Evolutionary conservation across 2,329 filamentous ascomycete genomes (phyloP), one percentile per base, ranked within the genome.

Genomic region (Fusarium sp.): DNA sequence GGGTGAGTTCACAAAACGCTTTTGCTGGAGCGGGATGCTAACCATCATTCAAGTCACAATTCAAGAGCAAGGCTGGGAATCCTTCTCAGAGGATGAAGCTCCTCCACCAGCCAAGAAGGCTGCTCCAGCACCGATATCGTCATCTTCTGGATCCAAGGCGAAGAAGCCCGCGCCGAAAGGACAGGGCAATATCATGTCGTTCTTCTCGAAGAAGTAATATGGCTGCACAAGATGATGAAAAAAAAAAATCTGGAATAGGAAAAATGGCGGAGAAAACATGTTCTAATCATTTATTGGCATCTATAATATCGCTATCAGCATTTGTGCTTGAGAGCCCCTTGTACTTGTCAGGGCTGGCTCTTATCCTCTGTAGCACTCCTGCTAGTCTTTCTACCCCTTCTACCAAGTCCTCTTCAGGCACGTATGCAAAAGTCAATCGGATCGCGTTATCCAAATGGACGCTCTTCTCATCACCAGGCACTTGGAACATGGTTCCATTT

Each of bases 131-230:
- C 63, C 77, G 49, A 50, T 78, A 2, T 76, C 79, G 7, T 73
- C 78, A 19, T 80, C 82, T 11, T 78, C 82, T 55, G 78, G 77
- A 6, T 72, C 72, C 41, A 86, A 83, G 66, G 73, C 80, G 21
- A 87, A 84, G 68, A 89, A 88, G 71, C 69, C 78, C 17, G 77
- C 77, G 2, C 77, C 79, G 1, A 91, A 92, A 71, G 75, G 84
- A 3, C 89, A 92, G 70, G 92, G 93, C 4, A 96, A 82, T 72
- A 96, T 97, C 71, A 96, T 93, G 89, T 92, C 89, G 1, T 97
- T 97, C 77, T 97, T 97, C 75, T 83, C 84, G 37, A 97, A 96
- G 80, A 95, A 93, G 71, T 90, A 66, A 29, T 38, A 10, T 9
- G 25, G 25, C 8, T 11, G 9, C 27, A 9, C 17, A 4, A 2